Base-by-base conservation (phyloP, 1,284 basidiomycete species). In the Lignosus rhinocerotis region DNA sequence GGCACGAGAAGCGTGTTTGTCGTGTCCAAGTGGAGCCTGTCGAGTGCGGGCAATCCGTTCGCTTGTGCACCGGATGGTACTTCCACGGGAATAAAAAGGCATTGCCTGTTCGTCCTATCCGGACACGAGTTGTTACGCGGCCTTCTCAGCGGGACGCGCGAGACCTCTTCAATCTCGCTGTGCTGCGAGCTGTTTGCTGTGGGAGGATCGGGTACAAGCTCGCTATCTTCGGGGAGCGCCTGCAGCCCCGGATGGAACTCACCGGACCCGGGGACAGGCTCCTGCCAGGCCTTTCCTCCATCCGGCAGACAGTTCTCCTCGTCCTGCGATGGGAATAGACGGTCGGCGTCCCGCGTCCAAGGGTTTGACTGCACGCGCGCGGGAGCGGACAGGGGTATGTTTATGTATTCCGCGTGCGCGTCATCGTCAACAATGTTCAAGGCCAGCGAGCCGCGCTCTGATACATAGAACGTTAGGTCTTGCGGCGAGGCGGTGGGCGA, bases 191-290 rank as follows among this genome's bases (percentile, higher is more conserved):
- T 43, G 19, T 33, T 31, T 6, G 34, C 7, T 43, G 55, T 17
- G 16, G 45, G 34, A 51, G 43, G 32, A 51, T 42, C 58, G 47
- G 62, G 45, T 62, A 60, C 62, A 43, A 74, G 67, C 52, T 82
- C 81, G 21, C 71, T 64, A 58, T 78, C 83, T 61, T 86, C 83
- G 1, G 82, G 82, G 8, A 85, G 75, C 11, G 78, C 73, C 56
- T 80, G 78, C 47, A 84, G 68, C 9, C 73, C 36, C 63, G 57
- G 52, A 33, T 60, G 59, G 51, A 60, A 62, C 68, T 58, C 73
- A 66, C 49, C 69, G 21, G 53, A 51, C 6, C 47, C 68, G 14
- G 44, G 38, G n/a, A 46, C 41, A 16, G 53, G 30, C 5, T 67
- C 63, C n/a, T 59, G 45, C 58, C 65, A 59, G 36, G 51, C 41